phyloP scores from a whole-genome alignment of 2,329 filamentous ascomycete genomes.

The Neophaeococcomyces mojaviensis region DNA sequence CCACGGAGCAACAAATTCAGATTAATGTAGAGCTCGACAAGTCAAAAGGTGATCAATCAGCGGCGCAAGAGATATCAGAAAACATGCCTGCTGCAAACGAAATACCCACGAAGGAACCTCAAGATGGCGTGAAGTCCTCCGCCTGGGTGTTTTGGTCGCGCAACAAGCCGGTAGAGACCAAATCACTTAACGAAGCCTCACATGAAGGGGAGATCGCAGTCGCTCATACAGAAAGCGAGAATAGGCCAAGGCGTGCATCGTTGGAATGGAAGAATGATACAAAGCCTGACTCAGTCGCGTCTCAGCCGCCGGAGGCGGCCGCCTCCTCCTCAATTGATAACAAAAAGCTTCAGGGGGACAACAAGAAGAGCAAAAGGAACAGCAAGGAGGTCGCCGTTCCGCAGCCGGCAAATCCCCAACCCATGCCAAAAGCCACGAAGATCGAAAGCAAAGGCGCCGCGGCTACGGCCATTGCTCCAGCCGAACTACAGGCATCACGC shows the following conservation, averaged over 20 bases:
- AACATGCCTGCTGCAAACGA: background rate
- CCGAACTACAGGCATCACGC: constrained; percentile 20
- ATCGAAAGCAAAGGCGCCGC: constrained; percentile 21
- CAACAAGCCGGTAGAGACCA: constrained; percentile 15
- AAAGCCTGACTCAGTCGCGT: constrained; percentile 3
- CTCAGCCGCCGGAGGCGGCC: constrained; percentile 9
- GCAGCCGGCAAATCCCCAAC: constrained; percentile 26
- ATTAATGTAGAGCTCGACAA: background rate
- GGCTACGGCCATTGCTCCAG: constrained; percentile 17
- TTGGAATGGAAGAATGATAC: constrained; percentile 21
- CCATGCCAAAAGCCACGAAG: constrained; percentile 25
- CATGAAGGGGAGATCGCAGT: constrained; percentile 21
- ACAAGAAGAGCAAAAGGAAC: constrained; percentile 11
- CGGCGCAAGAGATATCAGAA: background rate
- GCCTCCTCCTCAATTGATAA: too few species aligned
- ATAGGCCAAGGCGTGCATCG: constrained; percentile 24
- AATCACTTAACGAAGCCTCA: constrained; percentile 15
- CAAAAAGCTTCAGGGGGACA: too few species aligned
- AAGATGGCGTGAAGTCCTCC: constrained; percentile 17
- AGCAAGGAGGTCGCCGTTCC: constrained; percentile 14
- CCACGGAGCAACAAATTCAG: constrained; percentile 10
- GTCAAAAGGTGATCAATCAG: background rate
- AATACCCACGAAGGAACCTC: constrained; percentile 15
- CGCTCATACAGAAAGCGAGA: constrained; percentile 21
- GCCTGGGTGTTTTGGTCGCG: constrained; percentile 26